Percentiles rank a stretch among this genome's conserved stretches.
Evolutionary conservation across 176 grass and related monocot species (phyloP).

Genomic region (Oryza brachyantha): DNA sequence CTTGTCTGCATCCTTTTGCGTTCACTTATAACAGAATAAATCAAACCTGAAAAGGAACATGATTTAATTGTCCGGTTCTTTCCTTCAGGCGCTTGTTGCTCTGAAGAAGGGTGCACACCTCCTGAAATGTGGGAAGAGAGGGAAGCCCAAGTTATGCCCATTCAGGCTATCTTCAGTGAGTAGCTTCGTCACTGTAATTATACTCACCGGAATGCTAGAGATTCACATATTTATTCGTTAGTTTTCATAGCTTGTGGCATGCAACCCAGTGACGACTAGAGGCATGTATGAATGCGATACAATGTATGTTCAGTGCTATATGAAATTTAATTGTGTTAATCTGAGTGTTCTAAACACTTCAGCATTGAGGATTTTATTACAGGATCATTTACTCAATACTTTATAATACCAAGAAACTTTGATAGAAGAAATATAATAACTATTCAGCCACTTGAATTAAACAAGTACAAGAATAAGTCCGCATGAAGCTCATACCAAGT

Average conservation of each 20-base stretch:
- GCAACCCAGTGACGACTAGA: background rate
- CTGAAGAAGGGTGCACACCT: constrained; percentile 93
- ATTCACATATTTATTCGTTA: background rate
- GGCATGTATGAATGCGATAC: background rate
- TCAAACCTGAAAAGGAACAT: background rate
- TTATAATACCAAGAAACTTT: background rate
- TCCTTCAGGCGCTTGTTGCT: constrained; percentile 67
- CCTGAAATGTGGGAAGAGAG: constrained; percentile 91
- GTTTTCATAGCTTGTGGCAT: background rate
- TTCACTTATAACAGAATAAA: background rate
- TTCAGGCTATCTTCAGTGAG: constrained; percentile 81
- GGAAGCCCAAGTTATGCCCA: constrained; percentile 82
- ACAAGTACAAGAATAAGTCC: constrained; percentile 1
- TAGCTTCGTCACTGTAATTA: constrained; percentile 37
- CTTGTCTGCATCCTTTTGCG: background rate
- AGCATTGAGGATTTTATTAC: background rate
- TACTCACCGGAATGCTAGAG: background rate
- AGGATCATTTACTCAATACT: background rate
- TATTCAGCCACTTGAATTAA: background rate
- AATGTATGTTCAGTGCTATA: background rate
- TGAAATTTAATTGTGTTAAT: background rate
- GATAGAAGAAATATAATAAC: background rate
- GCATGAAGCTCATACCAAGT: constrained; percentile 5
- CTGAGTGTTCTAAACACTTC: background rate
- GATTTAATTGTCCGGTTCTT: constrained; percentile 13